Evolutionary conservation across 345 rosid genomes (phyloP), one percentile per base, ranked within the genome.

Genomic region (Cardamine occulta): DNA sequence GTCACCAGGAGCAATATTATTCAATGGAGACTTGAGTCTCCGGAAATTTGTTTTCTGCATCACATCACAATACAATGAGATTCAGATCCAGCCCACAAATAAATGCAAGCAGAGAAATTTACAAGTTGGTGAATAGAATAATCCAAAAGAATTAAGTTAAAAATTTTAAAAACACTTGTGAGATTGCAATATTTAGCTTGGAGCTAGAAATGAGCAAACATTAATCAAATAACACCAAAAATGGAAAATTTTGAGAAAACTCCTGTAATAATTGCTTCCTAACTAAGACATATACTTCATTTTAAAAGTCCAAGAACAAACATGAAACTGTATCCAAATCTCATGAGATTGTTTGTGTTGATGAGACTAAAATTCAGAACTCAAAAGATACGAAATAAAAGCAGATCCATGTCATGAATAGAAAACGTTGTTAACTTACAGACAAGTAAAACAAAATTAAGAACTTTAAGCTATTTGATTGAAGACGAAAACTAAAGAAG

Each of bases 51-150:
- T 54, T 31, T 62, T 18, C 80, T 76, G 74, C 63, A 70, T 34
- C 66, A 42, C 71, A 74, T 42, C 51, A 53, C 77, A 74, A 31
- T 37, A 61, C 73, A 61, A 68, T 4, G 54, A 59, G 44, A 57
- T 64, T 77, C 48, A 64, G 80, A 77, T 77, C 72, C 40, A 71
- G 31, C 57, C 61, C 26, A 45, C 34, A 77, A 45, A 35, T 34
- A 60, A 47, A 24, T 17, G 18, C 51, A 42, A 77, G 29, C 10
- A 31, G 47, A 40, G 72, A 65, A 57, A 68, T 39, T 59, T 3
- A 32, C 64, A 52, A 54, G 52, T 68, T 29, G 47, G 9, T 10
- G 63, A 56, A 63, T 31, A 74, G 9, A 74, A 15, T 65, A 24
- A 42, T 19, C 55, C 56, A 31, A 53, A 53, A 39, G 12, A 55